Evolutionary conservation across 1,139 yeast genomes (phyloP).

Genomic region (Blastobotrys malaysiensis): DNA sequence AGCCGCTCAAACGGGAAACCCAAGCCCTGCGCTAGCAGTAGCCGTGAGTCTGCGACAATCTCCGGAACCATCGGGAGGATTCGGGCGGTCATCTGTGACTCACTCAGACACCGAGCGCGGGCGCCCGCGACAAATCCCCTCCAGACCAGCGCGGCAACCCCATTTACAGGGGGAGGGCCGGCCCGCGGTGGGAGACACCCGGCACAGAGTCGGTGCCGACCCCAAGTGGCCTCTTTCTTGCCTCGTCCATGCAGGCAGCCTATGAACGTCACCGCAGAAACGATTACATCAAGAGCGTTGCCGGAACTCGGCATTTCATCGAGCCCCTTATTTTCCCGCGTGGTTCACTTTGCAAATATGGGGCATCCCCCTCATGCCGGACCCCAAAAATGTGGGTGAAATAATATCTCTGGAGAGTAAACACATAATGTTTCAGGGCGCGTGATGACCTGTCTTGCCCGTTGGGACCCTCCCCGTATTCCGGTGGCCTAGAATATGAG

Average conservation of each 20-base stretch:
- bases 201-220: not conserved
- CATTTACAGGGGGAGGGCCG: too few species aligned
- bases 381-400: not conserved
- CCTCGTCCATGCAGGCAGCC: not conserved
- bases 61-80: not conserved
- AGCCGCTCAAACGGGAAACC: not conserved
- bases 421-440: too few species aligned
- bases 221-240: too few species aligned
- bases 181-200: not conserved
- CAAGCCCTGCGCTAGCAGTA: not conserved
- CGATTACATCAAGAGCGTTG: not conserved
- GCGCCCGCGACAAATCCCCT: not conserved
- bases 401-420: not conserved
- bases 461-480: too few species aligned
- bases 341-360: not conserved
- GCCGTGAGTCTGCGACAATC: not conserved
- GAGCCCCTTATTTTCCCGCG: not conserved
- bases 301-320: not conserved
- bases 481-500: not conserved
- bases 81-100: not conserved
- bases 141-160: too few species aligned
- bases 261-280: not conserved
- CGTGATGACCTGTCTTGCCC: not conserved
- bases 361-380: not conserved
- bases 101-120: not conserved